These are phyloP conservation scores for Cichorium intybus DNA, from an alignment of 140 eudicot genomes.

Conservation along the genomic window DNA sequence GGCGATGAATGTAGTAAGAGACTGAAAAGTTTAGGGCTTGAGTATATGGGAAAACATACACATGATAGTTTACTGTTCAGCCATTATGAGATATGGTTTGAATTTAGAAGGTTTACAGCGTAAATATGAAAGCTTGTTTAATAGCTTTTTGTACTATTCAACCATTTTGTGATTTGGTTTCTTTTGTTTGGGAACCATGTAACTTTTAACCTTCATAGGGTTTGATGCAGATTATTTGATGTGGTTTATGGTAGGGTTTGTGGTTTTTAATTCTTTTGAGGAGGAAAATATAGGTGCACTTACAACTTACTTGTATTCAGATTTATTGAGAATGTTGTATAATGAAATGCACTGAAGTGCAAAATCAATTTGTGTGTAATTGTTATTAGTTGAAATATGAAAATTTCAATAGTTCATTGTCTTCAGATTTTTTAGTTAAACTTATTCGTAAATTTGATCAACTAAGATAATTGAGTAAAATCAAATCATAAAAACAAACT, in stretches of 20 bases:
- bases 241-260: neutral
- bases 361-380: neutral
- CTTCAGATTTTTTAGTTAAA: too few species aligned
- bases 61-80: conserved; percentile 94
- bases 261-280: neutral
- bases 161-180: neutral
- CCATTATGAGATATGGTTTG: conserved; percentile 96
- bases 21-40: conserved; percentile 68
- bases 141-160: neutral
- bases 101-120: conserved; percentile 56
- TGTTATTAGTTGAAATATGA: neutral
- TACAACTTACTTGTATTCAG: neutral
- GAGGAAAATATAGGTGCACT: neutral
- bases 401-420: too few species aligned
- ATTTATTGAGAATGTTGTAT: neutral
- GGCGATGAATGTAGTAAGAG: conserved; percentile 86
- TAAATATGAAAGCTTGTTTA: conserved; percentile 9
- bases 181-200: neutral
- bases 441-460: too few species aligned
- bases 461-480: too few species aligned
- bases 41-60: conserved; percentile 74
- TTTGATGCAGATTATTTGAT: neutral
- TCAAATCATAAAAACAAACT: too few species aligned
- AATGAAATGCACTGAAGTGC: conserved; percentile 1
- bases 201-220: neutral